A percentile compares a stretch with the other conserved stretches of the same genome.
Conservation (phyloP, 495 filamentous ascomycete genomes). For the Thozetella sp. region DNA sequence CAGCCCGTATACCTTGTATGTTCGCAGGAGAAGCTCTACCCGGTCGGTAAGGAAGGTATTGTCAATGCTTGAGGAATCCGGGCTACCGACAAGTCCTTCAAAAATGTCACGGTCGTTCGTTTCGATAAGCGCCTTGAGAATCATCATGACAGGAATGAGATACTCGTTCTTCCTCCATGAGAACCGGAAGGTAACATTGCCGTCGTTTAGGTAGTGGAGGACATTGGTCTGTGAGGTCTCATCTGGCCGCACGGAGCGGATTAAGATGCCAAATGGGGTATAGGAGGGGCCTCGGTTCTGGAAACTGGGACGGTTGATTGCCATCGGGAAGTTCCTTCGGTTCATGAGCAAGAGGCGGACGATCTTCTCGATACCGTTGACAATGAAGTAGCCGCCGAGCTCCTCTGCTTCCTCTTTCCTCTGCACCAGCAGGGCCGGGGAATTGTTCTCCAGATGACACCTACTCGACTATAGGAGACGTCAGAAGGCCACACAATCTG, state of each 20-base stretch:
- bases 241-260: slow-evolving; percentile 89
- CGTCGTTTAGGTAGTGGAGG: slow-evolving; percentile 91
- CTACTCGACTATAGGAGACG: slow-evolving; percentile 65
- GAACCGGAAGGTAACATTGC: slow-evolving; percentile 95
- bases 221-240: slow-evolving; percentile 98
- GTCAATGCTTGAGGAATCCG: slow-evolving; percentile 70
- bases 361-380: slow-evolving; percentile 96
- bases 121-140: slow-evolving; percentile 91
- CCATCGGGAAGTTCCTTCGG: slow-evolving; percentile 90
- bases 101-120: slow-evolving; percentile 97
- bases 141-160: slow-evolving; percentile 92
- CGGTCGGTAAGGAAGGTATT: slow-evolving; percentile 96
- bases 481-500: background rate
- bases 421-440: slow-evolving; percentile 77
- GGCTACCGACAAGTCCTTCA: slow-evolving; percentile 77
- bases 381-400: slow-evolving; percentile 89
- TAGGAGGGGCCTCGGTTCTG: slow-evolving; percentile 80
- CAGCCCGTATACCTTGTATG: slow-evolving; percentile 86
- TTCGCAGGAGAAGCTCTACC: slow-evolving; percentile 87
- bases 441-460: slow-evolving; percentile 85
- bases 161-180: slow-evolving; percentile 98
- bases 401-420: slow-evolving; percentile 94
- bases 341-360: slow-evolving; percentile 90
- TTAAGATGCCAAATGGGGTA: slow-evolving; percentile 85
- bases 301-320: slow-evolving; percentile 88